Base-by-base conservation (phyloP, 805 yeast genomes). In the Komagataella mondaviorum region DNA sequence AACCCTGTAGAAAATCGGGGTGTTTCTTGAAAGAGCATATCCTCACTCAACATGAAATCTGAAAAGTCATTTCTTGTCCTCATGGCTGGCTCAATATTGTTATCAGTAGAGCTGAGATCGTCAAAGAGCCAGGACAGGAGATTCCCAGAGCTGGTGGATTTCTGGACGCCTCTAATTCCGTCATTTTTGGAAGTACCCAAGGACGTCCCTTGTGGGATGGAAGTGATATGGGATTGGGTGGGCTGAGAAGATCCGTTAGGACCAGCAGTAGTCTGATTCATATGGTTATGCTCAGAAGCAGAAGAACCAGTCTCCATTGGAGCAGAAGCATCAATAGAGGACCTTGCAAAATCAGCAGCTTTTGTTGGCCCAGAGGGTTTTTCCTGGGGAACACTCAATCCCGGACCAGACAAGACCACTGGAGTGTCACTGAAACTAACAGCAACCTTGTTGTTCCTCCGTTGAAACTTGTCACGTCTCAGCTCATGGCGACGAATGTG, bases 401-500 rank as follows among this genome's bases (percentile, higher is more conserved):
- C 39, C 6, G 39, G 39, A 2, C 39, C 39, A 30, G 39, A 30
- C 39, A 30, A 30, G 39, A 30, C 39, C 14, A 30, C 14, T 8
- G 39, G 39, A 6, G 39, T 30, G 8, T 30, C 14, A 30, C 14
- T 30, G 39, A 30, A 30, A 14, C 14, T 8, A 6, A 30, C 39
- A 7, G 14, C 14, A 3, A 14, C 39, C 39, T 30, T 30, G 14
- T 30, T 30, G 39, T 30, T 30, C 39, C 39, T 30, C 39, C 39
- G 39, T 6, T 30, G 39, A 10, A 30, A 30, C 14, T 30, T 30
- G n/a, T 30, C 39, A 3, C 39, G 14, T 14, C 39, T 30, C 14
- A 30, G 39, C 39, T 69, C 71, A 59, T 77, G 70, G 55, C 81
- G 51, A 66, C 67, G 60, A 56, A 64, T 53, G 59, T 80, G 72